Evolutionary conservation across 106 monocot species (phyloP).

Genomic region (Ottelia alismoides): DNA sequence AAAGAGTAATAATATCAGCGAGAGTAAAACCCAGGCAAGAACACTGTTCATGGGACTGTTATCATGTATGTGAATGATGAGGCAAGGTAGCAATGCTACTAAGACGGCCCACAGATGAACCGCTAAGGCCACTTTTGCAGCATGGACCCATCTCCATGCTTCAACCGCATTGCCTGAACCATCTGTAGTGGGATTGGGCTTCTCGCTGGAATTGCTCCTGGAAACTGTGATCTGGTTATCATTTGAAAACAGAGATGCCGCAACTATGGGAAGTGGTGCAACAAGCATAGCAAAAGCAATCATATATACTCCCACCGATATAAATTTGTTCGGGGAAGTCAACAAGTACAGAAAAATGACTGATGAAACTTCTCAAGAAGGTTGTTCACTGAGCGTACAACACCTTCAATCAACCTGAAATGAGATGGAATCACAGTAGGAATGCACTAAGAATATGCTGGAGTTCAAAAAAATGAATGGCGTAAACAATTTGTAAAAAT

Average conservation of each 20-base stretch:
- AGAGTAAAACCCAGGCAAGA: conserved; percentile 29
- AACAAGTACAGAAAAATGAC: conserved; percentile 77
- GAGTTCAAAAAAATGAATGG: too few relatives aligned
- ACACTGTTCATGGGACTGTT: conserved; percentile 12
- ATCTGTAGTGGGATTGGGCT: not conserved
- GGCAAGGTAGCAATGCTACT: conserved; percentile 34
- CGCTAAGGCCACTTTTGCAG: conserved; percentile 36
- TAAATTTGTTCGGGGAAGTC: conserved; percentile 65
- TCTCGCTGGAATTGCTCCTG: not conserved
- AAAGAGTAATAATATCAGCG: conserved; percentile 19
- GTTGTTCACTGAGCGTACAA: conserved; percentile 60
- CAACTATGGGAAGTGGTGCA: conserved; percentile 54
- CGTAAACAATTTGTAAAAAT: too few relatives aligned
- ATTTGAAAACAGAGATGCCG: conserved; percentile 43
- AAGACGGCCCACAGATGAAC: conserved; percentile 44
- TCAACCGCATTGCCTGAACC: not conserved
- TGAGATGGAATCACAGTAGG: too few relatives aligned
- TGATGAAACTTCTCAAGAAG: conserved; percentile 86
- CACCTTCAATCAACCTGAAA: conserved; percentile 72
- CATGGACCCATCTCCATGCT: conserved; percentile 59
- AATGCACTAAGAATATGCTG: too few relatives aligned
- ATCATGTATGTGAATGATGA: conserved; percentile 25
- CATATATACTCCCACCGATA: conserved; percentile 78
- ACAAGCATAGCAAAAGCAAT: conserved; percentile 57
- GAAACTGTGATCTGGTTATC: not conserved